phyloP scores from a whole-genome alignment of 2,329 filamentous ascomycete species.

The Thelonectria discophora region DNA sequence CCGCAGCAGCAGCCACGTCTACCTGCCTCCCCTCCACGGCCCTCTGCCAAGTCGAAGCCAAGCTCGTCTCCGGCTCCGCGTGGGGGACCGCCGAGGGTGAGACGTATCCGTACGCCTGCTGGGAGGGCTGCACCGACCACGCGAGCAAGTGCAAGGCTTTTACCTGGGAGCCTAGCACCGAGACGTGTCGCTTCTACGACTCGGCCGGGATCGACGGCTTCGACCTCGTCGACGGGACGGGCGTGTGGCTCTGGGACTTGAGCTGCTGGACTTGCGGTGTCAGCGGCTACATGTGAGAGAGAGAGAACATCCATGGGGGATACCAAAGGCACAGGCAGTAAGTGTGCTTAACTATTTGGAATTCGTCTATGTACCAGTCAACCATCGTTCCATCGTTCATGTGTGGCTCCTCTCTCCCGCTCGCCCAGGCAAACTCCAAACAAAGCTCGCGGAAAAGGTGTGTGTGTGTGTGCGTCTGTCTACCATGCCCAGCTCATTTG shows the following conservation, averaged over 20 bases:
- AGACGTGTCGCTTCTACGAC: neutral
- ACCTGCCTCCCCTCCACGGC: neutral
- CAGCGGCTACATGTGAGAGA: neutral
- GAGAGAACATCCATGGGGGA: neutral
- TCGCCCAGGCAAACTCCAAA: slow-evolving; percentile 25
- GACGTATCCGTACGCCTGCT: neutral
- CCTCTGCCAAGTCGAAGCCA: neutral
- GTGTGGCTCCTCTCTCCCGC: slow-evolving; percentile 25
- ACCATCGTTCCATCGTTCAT: slow-evolving; percentile 31
- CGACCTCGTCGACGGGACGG: neutral
- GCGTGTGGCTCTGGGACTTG: neutral
- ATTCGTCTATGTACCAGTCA: slow-evolving; percentile 37
- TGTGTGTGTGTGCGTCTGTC: slow-evolving; percentile 20
- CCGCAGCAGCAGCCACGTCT: neutral
- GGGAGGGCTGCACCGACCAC: neutral
- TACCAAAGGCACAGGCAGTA: neutral
- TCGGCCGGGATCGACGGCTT: neutral
- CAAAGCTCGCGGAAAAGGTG: slow-evolving; percentile 22
- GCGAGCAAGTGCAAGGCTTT: neutral
- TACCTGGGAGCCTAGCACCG: neutral
- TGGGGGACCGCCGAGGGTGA: neutral
- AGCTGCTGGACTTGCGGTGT: slow-evolving; percentile 4
- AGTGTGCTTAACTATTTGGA: slow-evolving; percentile 24
- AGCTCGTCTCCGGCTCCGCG: neutral
- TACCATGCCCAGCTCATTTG: slow-evolving; percentile 28